Conservation (phyloP, 129 eudicot genomes). For the Artemisia annua region DNA sequence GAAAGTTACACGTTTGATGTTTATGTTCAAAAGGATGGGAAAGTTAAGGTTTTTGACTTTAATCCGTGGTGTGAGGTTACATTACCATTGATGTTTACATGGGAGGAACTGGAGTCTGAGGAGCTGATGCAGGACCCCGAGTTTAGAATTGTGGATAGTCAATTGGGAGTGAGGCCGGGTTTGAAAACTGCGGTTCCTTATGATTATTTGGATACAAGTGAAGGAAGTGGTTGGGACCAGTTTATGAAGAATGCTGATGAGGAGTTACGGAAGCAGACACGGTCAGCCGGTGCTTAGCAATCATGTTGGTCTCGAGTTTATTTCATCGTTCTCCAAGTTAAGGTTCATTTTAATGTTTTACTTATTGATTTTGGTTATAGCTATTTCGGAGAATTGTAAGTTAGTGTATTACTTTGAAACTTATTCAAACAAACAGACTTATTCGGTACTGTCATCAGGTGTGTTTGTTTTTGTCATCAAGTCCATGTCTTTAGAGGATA, state of each 20-base stretch:
- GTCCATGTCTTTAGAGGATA: too few relatives aligned
- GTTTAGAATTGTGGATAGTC: constrained; percentile 70
- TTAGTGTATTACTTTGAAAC: neutral
- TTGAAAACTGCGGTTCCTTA: constrained; percentile 94
- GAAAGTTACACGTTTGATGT: constrained; percentile 88
- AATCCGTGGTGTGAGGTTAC: constrained; percentile 84
- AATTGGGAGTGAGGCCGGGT: constrained; percentile 81
- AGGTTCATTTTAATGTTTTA: neutral
- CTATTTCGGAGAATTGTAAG: neutral
- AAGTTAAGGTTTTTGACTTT: constrained; percentile 77
- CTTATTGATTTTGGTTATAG: neutral
- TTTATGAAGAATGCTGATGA: constrained; percentile 75
- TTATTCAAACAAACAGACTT: too few relatives aligned
- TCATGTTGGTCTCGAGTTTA: neutral
- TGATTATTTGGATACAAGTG: constrained; percentile 86
- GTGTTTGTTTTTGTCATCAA: too few relatives aligned
- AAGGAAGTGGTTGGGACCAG: constrained; percentile 99
- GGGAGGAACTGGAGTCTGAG: constrained; percentile 73
- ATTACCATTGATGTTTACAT: constrained; percentile 64
- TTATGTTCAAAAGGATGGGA: constrained; percentile 56
- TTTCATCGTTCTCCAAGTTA: neutral
- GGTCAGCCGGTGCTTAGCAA: constrained; percentile 47
- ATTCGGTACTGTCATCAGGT: too few relatives aligned
- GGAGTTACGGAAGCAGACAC: constrained; percentile 54
- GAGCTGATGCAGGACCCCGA: constrained; percentile 26